Evolutionary conservation across 345 rosid species (phyloP), one percentile per base, ranked within the genome.

Genomic region (Sapria himalayana): DNA sequence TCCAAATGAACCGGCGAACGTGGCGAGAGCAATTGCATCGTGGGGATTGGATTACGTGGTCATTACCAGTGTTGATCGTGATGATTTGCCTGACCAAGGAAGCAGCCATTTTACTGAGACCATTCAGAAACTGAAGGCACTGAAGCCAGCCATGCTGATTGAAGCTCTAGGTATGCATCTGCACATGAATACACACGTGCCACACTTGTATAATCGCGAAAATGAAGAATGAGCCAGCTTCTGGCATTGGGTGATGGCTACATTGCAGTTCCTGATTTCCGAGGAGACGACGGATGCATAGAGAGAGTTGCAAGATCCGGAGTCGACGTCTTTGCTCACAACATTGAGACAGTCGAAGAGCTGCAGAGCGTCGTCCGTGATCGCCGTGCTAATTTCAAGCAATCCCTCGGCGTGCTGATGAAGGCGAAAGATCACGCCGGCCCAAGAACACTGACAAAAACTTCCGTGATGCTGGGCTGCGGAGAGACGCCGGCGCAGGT

Each of bases 401-500:
- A 91, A 65, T 91, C 99, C 19, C 53, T 91, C 22, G 78, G 80
- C 47, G 95, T 91, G 62, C 74, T 91, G 25, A 64, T 61, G 70
- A 74, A 65, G 81, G 95, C 95, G 42, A 84, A 80, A 56, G 69
- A 69, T 33, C 48, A 49, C 46, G 78, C 89, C 12, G 79, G 95
- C 39, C 57, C 72, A 1, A 89, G 95, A 21, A 91, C 92, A 17
- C 73, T 84, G 19, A 77, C 95, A 24, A 91, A 91, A 71, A 84
- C 95, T 19, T 91, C 99, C 0, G 53, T 91, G 49, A 91, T 91
- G 99, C 60, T 91, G 38, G 95, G 99, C 25, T 91, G 99, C 48
- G 99, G 95, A 16, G 95, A 91, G 60, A 84, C 93, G n/a, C 93
- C 95, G 44, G 92, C 71, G 31, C 99, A 91, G 57, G 85, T 91